Evolutionary conservation across 805 yeast species (phyloP).

Genomic region (Sugiyamaella chiloensis): DNA sequence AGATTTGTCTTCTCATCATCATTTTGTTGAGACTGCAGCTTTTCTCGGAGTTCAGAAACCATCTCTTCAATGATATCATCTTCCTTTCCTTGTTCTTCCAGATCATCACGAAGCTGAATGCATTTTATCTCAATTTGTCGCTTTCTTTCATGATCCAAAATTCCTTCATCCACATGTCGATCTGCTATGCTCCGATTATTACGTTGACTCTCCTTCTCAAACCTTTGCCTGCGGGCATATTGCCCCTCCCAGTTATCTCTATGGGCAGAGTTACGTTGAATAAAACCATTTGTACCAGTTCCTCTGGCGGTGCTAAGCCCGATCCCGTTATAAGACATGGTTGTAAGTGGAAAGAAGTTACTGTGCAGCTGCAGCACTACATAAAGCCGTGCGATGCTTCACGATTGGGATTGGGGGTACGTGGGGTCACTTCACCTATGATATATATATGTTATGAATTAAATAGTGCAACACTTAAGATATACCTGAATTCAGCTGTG

Average conservation of each 20-base stretch:
- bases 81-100: slow-evolving; percentile 26
- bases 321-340: slow-evolving; percentile 37
- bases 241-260: slow-evolving; percentile 19
- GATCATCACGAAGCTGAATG: slow-evolving; percentile 25
- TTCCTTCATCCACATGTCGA: slow-evolving; percentile 25
- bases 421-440: too few species aligned
- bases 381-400: too few species aligned
- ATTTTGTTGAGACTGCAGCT: slow-evolving; percentile 16
- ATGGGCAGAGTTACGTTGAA: slow-evolving; percentile 29
- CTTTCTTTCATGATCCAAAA: slow-evolving; percentile 29
- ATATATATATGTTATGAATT: too few species aligned
- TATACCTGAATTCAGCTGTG: too few species aligned
- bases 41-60: slow-evolving; percentile 21
- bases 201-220: slow-evolving; percentile 11
- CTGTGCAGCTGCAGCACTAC: too few species aligned
- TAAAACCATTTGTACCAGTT: slow-evolving; percentile 35
- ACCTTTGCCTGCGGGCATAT: slow-evolving; percentile 22
- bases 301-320: slow-evolving; percentile 35
- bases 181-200: slow-evolving; percentile 16
- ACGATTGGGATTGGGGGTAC: too few species aligned
- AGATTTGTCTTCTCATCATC: slow-evolving; percentile 6
- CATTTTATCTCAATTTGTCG: slow-evolving; percentile 31
- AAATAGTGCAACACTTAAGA: too few species aligned
- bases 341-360: too few species aligned
- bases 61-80: slow-evolving; percentile 24